Evolutionary conservation across 306 rosid species (phyloP).

Genomic region (Prosopis cineraria): DNA sequence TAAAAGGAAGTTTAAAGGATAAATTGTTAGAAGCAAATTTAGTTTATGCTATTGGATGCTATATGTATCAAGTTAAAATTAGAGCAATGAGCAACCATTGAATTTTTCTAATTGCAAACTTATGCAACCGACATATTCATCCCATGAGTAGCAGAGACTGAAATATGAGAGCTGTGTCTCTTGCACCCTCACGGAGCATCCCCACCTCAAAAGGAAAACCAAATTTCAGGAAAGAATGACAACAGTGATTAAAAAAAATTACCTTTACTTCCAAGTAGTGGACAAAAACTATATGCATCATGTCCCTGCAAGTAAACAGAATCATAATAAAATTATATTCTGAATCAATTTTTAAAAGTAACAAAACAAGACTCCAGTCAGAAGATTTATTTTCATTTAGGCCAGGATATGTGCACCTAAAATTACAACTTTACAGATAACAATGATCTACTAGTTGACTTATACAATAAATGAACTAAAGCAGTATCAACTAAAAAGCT

Average conservation of each 20-base stretch:
- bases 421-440: constrained; percentile 24
- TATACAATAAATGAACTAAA: constrained; percentile 22
- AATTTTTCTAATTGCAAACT: not conserved
- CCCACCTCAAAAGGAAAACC: not conserved
- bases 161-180: not conserved
- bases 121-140: not conserved
- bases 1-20: constrained; percentile 8
- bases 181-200: not conserved
- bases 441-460: constrained; percentile 2
- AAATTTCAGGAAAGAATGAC: not conserved
- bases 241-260: constrained; percentile 19
- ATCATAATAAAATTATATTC: constrained; percentile 29
- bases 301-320: constrained; percentile 61
- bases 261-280: constrained; percentile 97
- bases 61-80: not conserved
- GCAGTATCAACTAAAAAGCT: constrained; percentile 10
- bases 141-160: not conserved
- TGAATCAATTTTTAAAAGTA: constrained; percentile 9
- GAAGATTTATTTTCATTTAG: not conserved
- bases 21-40: not conserved
- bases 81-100: not conserved
- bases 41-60: not conserved
- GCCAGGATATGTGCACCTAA: not conserved
- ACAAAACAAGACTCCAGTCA: not conserved
- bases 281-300: constrained; percentile 93